Evolutionary conservation across 345 rosid species (phyloP), one percentile per base, ranked within the genome.

Genomic region (Triadica sebifera): DNA sequence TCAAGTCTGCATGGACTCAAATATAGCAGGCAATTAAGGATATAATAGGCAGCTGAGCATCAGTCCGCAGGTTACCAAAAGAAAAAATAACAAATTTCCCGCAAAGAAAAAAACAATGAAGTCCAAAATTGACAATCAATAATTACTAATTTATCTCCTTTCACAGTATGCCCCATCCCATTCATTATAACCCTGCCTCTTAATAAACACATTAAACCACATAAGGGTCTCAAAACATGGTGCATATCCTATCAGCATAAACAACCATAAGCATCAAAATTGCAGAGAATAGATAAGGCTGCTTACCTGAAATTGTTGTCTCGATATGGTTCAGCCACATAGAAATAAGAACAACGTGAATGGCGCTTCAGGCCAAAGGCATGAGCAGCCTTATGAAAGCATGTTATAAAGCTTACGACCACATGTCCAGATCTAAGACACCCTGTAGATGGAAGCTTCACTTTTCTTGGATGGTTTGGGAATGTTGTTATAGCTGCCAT

Each of bases 281-380:
- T 3, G 11, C 43, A 41, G 43, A 74, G 17, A 38, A 67, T 61
- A 1, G 16, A 16, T 17, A 24, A 2, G 17, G 25, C 43, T 5
- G 65, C 84, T 79, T 77, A 79, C 94, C 85, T 82, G 73, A 73
- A 82, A 70, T 79, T 74, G 56, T 77, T 81, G 73, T 76, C 61
- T 45, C 68, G 70, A 20, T 12, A 56, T 65, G 90, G 85, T 67
- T 72, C 85, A 47, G 79, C 43, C 34, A 79, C 82, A 56, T 59
- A 83, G 72, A 77, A 60, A 62, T 70, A 73, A 73, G 69, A 79
- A 53, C 81, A 74, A 49, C 38, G 59, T 17, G 86, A 79, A 82
- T 46, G 71, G 29, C 73, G 77, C 69, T 84, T 85, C 80, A 56
- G 79, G 74, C 84, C 79, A 65, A 82, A 81, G 51, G 80, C 71